Evolutionary conservation across 179 eudicot genomes (phyloP), one percentile per base, ranked within the genome.

Genomic region (Vitellaria paradoxa): DNA sequence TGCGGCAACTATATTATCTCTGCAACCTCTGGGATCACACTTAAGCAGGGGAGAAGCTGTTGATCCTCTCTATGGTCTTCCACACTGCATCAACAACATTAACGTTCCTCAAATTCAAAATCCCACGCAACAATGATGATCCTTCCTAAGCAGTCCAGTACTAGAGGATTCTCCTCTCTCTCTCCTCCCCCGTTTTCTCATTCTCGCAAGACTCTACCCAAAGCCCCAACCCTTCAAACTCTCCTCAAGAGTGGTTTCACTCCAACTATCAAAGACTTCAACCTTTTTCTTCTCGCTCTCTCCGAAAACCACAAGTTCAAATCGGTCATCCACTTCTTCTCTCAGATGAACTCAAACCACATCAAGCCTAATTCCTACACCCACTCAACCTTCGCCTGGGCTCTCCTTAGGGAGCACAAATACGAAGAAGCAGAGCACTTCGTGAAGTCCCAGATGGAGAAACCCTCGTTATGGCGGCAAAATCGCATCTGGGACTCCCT

Each of bases 201-300:
- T 26, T 24, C 65, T 20, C 65, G 18, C 50, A 26, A 9, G 55
- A 30, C 7, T 66, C 65, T 9, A 14, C 42, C 50, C 40, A n/a
- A 20, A 66, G 71, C 70, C 49, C 65, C 63, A 17, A 64, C 84
- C 20, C 55, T 83, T 61, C 65, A 76, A 42, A 79, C 85, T 17
- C 78, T 86, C 7, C 61, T 86, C 0, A 86, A 86, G 56, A 79
- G 75, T 23, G 89, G 87, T 68, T 82, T 81, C 81, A 77, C 65
- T 52, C 87, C 85, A 20, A 79, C 85, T 17, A 66, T 77, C 55
- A 66, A 74, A 74, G 78, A 84, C 52, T 72, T 81, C 76, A 84
- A 80, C 65, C 40, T 70, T 0, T 80, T 81, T 73, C 82, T 86
- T n/a, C 50, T 40, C 67, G 78, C 62, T 30, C 87, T 86, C 66